phyloP scores from a whole-genome alignment of 2,329 filamentous ascomycete species.

The Catunica adiposa region DNA sequence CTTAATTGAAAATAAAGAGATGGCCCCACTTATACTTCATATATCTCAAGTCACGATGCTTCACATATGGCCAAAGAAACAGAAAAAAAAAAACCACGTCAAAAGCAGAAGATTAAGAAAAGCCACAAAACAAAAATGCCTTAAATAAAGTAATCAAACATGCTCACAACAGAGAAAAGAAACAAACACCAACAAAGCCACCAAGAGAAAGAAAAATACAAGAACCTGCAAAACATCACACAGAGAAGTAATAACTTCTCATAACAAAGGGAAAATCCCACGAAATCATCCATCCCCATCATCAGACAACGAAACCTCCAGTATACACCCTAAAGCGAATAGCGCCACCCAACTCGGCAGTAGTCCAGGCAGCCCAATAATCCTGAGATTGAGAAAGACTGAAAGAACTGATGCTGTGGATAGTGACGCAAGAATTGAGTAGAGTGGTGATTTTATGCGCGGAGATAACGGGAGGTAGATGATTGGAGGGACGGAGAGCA shows the following conservation, averaged over 20 bases:
- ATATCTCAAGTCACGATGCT: no score
- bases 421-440: neutral
- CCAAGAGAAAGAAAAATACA: neutral
- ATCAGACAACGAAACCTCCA: no score
- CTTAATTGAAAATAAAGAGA: no score
- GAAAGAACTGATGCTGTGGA: neutral
- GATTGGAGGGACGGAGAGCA: neutral
- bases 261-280: neutral
- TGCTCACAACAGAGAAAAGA: neutral
- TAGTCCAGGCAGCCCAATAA: constrained; percentile 2
- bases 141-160: neutral
- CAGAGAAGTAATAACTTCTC: neutral
- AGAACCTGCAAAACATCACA: neutral
- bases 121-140: neutral
- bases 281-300: no score
- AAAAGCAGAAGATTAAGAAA: neutral
- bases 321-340: constrained; percentile 1
- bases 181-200: neutral
- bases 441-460: neutral
- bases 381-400: no score
- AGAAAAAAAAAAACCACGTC: neutral
- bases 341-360: neutral
- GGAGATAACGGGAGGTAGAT: neutral
- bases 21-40: no score
- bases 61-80: no score